Evolutionary conservation across 2,329 filamentous ascomycete genomes (phyloP), one percentile per base, ranked within the genome.

Genomic region (Lojkania enalia): DNA sequence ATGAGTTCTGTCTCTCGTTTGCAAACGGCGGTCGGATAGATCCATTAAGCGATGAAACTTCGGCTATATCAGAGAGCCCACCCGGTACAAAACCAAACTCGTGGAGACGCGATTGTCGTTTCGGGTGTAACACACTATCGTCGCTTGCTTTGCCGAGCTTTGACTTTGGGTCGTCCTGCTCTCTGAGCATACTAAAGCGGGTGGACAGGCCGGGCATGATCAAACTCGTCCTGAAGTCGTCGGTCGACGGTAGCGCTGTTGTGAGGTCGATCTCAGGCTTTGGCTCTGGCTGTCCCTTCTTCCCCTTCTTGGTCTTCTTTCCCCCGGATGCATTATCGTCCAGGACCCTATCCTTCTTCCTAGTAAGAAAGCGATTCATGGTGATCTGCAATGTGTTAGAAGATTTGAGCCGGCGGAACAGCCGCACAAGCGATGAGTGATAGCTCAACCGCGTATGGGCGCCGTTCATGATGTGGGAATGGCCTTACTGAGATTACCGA

Each of bases 141-240:
- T 97, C 92, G 69, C 88, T 94, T 13, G 92, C 92, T 70, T 97
- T 96, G 46, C 92, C 92, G 21, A 96, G 80, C 67, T 90, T 87
- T 2, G 90, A 92, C 51, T 77, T 86, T 1, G 92, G 92, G 61
- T 96, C 90, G 66, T 96, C 91, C 67, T 96, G 92, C 70, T 96
- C 92, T 60, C 90, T 80, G 21, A 97, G 76, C 92, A 97, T 97
- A 57, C 92, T 97, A 69, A 99, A 99, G 5, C 94, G 85, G 11
- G 91, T 90, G 0, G 92, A 97, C 3, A 99, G 79, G 31, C 91
- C 92, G 0, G 90, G 91, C 92, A 99, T 95, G 51, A 99, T 77
- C 46, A 99, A 75, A 76, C 94, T 97, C 3, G 94, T 99, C 45
- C 94, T 84, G 70, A 99, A 97, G 63, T 97, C 86, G 70, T 97